A percentile compares a stretch with the other conserved stretches of the same genome.
phyloP scores from a whole-genome alignment of 106 monocot genomes.

The Narthecium ossifragum region DNA sequence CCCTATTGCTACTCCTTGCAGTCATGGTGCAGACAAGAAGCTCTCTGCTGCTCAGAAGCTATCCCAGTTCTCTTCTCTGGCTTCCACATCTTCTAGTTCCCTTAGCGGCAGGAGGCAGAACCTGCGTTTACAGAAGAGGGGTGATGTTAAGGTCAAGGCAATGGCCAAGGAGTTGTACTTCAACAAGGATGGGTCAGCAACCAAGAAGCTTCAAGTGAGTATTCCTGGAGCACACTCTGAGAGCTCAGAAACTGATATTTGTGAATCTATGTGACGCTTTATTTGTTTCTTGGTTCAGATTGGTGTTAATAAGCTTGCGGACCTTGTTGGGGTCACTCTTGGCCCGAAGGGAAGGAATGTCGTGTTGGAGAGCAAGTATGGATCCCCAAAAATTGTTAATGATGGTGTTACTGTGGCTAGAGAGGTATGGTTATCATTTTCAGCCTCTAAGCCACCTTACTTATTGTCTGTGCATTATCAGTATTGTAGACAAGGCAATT shows the following conservation, averaged over 20 bases:
- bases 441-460: too few relatives aligned
- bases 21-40: conserved; percentile 40
- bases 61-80: conserved; percentile 41
- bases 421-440: conserved; percentile 70
- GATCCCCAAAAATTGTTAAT: conserved; percentile 95
- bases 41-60: conserved; percentile 18
- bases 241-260: too few relatives aligned
- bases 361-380: conserved; percentile 95
- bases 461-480: too few relatives aligned
- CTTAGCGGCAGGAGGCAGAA: conserved; percentile 26
- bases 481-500: too few relatives aligned
- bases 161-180: conserved; percentile 95
- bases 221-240: too few relatives aligned
- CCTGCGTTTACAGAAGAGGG: conserved; percentile 32
- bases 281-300: conserved; percentile 47
- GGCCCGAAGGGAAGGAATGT: conserved; percentile 97
- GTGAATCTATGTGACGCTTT: too few relatives aligned
- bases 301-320: conserved; percentile 96
- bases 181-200: conserved; percentile 95
- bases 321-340: conserved; percentile 94
- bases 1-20: conserved; percentile 40
- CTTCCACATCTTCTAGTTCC: conserved; percentile 43
- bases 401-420: conserved; percentile 95
- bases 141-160: conserved; percentile 35
- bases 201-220: conserved; percentile 78